Evolutionary conservation across 129 eudicot genomes (phyloP).

Genomic region (sunflower (Helianthus annuus)): DNA sequence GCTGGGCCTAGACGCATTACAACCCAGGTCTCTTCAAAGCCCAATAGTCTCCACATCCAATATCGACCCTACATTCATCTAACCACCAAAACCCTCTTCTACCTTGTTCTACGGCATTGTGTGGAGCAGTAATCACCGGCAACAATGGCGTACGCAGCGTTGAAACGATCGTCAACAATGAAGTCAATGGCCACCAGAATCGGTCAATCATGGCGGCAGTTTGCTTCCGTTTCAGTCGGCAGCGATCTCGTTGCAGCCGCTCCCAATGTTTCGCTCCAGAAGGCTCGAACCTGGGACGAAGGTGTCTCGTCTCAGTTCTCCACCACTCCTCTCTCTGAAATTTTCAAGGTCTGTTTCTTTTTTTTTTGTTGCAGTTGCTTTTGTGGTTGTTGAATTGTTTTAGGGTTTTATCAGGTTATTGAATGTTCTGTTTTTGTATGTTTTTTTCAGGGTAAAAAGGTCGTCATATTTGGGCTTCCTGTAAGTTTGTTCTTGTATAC

Average conservation of each 20-base stretch:
- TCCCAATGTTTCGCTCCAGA: slow-evolving; percentile 82
- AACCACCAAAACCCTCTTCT: not conserved
- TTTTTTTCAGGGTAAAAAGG: slow-evolving; percentile 77
- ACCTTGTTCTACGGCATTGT: slow-evolving; percentile 7
- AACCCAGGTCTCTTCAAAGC: not conserved
- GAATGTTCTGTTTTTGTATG: not conserved
- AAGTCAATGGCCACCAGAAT: slow-evolving; percentile 39
- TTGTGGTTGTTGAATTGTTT: not conserved
- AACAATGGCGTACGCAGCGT: slow-evolving; percentile 49
- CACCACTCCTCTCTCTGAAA: slow-evolving; percentile 72
- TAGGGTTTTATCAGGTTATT: slow-evolving; percentile 5
- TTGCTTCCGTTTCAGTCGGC: slow-evolving; percentile 79
- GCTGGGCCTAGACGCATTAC: not conserved
- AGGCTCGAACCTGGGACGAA: slow-evolving; percentile 93
- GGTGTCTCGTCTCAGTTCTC: slow-evolving; percentile 88
- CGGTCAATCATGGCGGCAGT: slow-evolving; percentile 45
- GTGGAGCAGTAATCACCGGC: not conserved
- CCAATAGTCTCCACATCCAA: slow-evolving; percentile 3
- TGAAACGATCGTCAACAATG: slow-evolving; percentile 51
- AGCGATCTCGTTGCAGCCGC: slow-evolving; percentile 78
- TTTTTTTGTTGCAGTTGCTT: not conserved
- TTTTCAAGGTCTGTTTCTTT: slow-evolving; percentile 63
- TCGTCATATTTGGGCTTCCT: slow-evolving; percentile 96
- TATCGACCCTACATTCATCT: slow-evolving; percentile 17
- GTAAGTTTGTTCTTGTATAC: slow-evolving; percentile 47